These are phyloP conservation scores for Carnegiea gigantea DNA, from an alignment of 179 eudicot genomes.

Conservation along the genomic window DNA sequence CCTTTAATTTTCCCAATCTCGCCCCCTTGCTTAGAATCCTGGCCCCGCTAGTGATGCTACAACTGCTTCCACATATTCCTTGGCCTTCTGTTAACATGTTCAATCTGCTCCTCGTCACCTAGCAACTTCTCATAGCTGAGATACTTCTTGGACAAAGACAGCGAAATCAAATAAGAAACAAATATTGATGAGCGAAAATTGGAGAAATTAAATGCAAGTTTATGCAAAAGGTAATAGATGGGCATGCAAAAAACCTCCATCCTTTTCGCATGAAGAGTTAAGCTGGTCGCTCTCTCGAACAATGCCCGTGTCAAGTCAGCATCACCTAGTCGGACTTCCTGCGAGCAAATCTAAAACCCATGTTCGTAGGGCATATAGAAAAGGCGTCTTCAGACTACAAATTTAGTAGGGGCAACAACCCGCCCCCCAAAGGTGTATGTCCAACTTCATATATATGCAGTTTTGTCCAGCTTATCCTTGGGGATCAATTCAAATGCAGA, in stretches of 20 bases:
- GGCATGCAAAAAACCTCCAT: conserved; percentile 56
- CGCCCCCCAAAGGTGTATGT: too few species aligned
- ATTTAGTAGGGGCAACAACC: too few species aligned
- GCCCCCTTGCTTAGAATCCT: too few species aligned
- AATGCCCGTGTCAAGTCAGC: conserved; percentile 67
- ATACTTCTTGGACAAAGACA: conserved; percentile 86
- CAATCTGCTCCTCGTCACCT: conserved; percentile 68
- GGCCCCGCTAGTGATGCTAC: too few species aligned
- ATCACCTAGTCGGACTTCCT: conserved; percentile 88
- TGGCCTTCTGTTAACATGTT: conserved; percentile 69
- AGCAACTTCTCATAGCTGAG: conserved; percentile 63
- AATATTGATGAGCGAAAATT: background rate
- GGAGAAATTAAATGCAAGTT: background rate
- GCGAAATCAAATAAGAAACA: conserved; percentile 31
- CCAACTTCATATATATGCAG: too few species aligned
- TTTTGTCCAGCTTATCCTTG: too few species aligned
- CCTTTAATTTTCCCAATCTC: too few species aligned
- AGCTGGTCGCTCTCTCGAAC: conserved; percentile 84
- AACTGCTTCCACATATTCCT: conserved; percentile 55
- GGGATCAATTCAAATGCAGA: too few species aligned
- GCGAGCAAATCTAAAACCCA: conserved; percentile 6
- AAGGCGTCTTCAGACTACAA: background rate
- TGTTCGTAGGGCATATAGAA: too few species aligned
- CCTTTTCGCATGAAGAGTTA: conserved; percentile 78
- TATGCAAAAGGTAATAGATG: background rate